Percentiles rank a stretch among this genome's conserved stretches.
Conservation (phyloP, 176 grass and related monocot species). For the Bromus sterilis region DNA sequence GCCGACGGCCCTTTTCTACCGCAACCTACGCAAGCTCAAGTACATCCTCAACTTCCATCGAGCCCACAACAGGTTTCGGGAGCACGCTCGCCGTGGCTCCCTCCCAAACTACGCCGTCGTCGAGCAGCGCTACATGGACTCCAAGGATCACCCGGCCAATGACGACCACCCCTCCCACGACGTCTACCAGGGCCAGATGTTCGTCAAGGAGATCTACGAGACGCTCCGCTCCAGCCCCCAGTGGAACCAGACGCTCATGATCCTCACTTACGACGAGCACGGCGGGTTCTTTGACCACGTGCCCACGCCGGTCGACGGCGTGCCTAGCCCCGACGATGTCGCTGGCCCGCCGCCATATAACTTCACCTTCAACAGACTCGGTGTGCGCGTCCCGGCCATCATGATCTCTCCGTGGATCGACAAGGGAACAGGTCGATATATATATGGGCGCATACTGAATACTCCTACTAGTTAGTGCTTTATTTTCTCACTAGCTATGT, state of each 20-base stretch:
- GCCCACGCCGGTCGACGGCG: conserved; percentile 52
- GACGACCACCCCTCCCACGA: conserved; percentile 97
- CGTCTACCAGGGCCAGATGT: conserved; percentile 83
- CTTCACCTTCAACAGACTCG: conserved; percentile 75
- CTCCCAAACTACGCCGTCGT: conserved; percentile 83
- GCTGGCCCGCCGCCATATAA: conserved; percentile 66
- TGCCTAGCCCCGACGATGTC: conserved; percentile 76
- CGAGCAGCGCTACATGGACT: conserved; percentile 89
- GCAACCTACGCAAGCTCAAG: conserved; percentile 92
- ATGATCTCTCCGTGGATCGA: conserved; percentile 83
- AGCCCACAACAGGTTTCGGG: conserved; percentile 30
- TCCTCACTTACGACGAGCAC: conserved; percentile 95
- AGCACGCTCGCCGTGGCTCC: conserved; percentile 33
- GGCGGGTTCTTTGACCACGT: conserved; percentile 95
- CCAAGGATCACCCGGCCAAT: conserved; percentile 48
- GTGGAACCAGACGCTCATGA: conserved; percentile 80
- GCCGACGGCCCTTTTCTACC: conserved; percentile 73
- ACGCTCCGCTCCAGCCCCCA: conserved; percentile 63
- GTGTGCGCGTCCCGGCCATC: conserved; percentile 74
- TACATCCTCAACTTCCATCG: conserved; percentile 72
- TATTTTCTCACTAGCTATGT: too few species aligned
- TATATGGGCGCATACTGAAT: too few species aligned
- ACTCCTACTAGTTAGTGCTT: too few species aligned
- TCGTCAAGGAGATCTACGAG: conserved; percentile 89
- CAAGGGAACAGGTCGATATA: conserved; percentile 84